Evolutionary conservation across 2,329 filamentous ascomycete species (phyloP).

Genomic region (Lasiodiplodia gonubiensis): DNA sequence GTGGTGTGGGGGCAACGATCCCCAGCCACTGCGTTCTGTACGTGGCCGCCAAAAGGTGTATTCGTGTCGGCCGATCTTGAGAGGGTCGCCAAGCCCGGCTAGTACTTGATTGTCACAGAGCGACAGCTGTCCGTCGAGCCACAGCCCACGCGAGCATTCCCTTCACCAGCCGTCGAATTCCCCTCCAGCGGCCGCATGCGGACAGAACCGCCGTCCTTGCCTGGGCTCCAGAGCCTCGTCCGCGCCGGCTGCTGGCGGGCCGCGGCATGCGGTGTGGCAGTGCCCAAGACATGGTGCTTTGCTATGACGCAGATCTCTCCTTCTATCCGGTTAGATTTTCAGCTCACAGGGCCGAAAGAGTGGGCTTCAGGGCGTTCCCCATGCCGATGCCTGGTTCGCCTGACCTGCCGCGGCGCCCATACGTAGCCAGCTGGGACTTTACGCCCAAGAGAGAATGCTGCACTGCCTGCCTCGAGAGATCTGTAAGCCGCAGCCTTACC

Average conservation of each 20-base stretch:
- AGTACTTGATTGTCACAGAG: neutral
- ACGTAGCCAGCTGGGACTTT: neutral
- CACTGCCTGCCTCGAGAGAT: neutral
- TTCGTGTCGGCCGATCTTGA: too few species aligned
- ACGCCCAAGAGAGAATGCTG: neutral
- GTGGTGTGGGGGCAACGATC: conserved; percentile 20
- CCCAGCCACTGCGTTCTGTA: too few species aligned
- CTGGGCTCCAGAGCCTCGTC: neutral
- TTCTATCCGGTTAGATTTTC: neutral
- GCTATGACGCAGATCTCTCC: neutral
- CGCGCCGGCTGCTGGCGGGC: conserved; percentile 11
- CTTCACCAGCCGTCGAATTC: conserved; percentile 11
- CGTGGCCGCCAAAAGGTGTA: too few species aligned
- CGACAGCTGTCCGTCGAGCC: conserved; percentile 3
- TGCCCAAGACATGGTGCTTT: neutral
- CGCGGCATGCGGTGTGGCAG: conserved; percentile 13
- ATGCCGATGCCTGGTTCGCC: conserved; percentile 16
- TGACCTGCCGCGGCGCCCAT: conserved; percentile 13
- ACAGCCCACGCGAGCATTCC: conserved; percentile 17
- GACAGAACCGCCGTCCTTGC: neutral
- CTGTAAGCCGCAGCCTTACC: conserved; percentile 5
- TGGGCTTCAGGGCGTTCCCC: conserved; percentile 2
- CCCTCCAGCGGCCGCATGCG: neutral
- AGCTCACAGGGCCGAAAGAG: conserved; percentile 9
- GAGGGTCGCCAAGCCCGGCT: neutral